Conservation (phyloP, 805 yeast species). For the Candida wancherniae region DNA sequence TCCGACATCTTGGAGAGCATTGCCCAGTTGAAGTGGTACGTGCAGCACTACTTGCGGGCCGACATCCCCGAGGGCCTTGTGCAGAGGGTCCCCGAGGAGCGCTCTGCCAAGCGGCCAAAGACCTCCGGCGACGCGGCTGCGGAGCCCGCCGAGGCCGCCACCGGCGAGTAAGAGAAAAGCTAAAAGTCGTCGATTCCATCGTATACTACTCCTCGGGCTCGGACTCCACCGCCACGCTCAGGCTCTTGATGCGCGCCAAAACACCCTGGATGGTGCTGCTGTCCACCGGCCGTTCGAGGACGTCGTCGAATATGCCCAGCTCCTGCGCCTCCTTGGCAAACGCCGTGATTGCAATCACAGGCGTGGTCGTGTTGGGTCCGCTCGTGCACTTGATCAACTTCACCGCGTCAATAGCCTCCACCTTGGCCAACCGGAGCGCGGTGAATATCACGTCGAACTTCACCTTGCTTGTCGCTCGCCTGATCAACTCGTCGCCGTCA, state of each 20-base stretch:
- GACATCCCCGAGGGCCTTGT: constrained; percentile 11
- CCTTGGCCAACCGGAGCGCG: constrained; percentile 61
- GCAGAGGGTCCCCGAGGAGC: not conserved
- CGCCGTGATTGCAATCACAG: constrained; percentile 70
- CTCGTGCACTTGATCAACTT: constrained; percentile 70
- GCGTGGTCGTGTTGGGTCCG: constrained; percentile 72
- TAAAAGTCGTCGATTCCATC: too few relatives aligned
- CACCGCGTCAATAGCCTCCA: constrained; percentile 72
- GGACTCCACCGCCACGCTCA: constrained; percentile 14
- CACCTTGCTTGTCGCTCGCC: constrained; percentile 77
- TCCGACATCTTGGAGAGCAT: constrained; percentile 89
- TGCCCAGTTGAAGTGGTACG: constrained; percentile 72
- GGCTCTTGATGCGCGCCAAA: constrained; percentile 10
- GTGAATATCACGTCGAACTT: constrained; percentile 81
- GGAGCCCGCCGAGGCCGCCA: not conserved
- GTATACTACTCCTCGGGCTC: constrained; percentile 13
- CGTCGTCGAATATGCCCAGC: constrained; percentile 56
- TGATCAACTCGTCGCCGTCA: constrained; percentile 76
- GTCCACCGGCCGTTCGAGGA: constrained; percentile 66
- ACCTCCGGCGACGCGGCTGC: not conserved
- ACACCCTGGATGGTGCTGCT: constrained; percentile 8
- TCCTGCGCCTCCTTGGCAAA: constrained; percentile 61
- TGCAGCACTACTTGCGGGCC: constrained; percentile 53
- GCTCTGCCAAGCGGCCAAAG: constrained; percentile 2
- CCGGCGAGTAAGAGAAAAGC: not conserved